phyloP scores from a whole-genome alignment of 2,329 filamentous ascomycete species.

The Didymella glomerata region DNA sequence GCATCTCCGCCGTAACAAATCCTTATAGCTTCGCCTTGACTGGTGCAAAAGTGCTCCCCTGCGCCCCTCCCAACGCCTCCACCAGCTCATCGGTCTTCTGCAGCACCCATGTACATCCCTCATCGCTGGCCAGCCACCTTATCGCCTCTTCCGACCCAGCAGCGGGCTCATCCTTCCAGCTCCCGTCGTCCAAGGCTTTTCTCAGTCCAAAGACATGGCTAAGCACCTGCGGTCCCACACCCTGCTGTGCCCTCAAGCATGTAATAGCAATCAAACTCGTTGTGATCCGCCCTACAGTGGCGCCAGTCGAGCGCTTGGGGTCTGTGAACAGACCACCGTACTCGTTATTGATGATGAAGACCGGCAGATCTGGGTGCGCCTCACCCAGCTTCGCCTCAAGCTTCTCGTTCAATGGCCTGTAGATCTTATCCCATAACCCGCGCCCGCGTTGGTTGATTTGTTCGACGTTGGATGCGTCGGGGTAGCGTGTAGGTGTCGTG shows the following conservation, averaged over 20 bases:
- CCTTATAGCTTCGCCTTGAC: conserved; percentile 39
- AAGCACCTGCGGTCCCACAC: conserved; percentile 81
- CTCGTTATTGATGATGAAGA: conserved; percentile 78
- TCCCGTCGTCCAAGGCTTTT: conserved; percentile 77
- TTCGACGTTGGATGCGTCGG: conserved; percentile 60
- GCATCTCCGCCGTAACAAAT: no score
- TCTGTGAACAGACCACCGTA: conserved; percentile 79
- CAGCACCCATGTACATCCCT: conserved; percentile 71
- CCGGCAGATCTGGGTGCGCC: conserved; percentile 83
- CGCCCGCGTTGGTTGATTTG: conserved; percentile 66
- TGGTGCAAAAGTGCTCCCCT: conserved; percentile 44
- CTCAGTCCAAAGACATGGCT: conserved; percentile 82
- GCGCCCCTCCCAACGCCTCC: conserved; percentile 39
- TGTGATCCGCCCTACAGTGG: conserved; percentile 71
- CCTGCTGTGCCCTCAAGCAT: conserved; percentile 79
- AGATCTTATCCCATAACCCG: conserved; percentile 77
- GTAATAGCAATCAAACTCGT: conserved; percentile 78
- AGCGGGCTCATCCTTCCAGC: conserved; percentile 58
- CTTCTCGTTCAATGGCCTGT: conserved; percentile 76
- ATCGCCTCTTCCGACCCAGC: conserved; percentile 63
- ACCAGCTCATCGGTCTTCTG: conserved; percentile 69
- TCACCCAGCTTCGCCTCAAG: conserved; percentile 73
- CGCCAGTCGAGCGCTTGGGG: conserved; percentile 60
- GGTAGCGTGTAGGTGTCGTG: conserved; percentile 63
- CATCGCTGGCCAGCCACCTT: conserved; percentile 70